Percentiles rank a stretch among this genome's conserved stretches.
Conservation (phyloP, 78 protist genomes). For the Dictyostelium purpureum region DNA sequence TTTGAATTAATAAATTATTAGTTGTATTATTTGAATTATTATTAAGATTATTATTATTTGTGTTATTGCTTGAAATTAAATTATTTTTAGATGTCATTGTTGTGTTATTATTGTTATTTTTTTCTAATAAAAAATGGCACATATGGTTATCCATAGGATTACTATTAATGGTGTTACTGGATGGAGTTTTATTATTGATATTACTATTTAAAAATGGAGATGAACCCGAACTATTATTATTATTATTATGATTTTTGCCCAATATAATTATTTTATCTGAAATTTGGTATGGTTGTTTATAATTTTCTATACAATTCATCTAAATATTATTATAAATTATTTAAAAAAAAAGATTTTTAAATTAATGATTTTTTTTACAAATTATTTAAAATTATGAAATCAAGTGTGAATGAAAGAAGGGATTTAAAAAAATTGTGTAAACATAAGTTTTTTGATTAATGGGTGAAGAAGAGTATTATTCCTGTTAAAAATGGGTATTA, state of each 20-base stretch:
- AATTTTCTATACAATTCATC: background rate
- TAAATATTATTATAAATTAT: too few species aligned
- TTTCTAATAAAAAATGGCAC: background rate
- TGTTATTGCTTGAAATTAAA: background rate
- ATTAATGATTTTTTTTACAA: too few species aligned
- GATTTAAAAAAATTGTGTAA: background rate
- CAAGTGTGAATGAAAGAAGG: too few species aligned
- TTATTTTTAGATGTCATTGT: background rate
- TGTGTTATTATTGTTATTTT: background rate
- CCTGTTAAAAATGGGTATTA: too few species aligned
- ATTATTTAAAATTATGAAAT: too few species aligned
- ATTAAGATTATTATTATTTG: background rate
- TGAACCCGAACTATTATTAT: background rate
- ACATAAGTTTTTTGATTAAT: background rate
- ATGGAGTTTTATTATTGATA: background rate
- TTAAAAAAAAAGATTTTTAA: too few species aligned
- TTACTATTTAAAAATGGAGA: background rate
- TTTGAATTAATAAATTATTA: background rate
- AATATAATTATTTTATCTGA: background rate
- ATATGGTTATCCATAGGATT: slow-evolving; percentile 10
- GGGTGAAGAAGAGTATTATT: background rate
- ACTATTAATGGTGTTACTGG: too few species aligned
- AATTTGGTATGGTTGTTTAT: background rate
- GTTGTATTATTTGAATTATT: background rate
- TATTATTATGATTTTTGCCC: background rate